Evolutionary conservation across 208 protist species (phyloP).

Genomic region (Endotrypanum monterogeii): DNA sequence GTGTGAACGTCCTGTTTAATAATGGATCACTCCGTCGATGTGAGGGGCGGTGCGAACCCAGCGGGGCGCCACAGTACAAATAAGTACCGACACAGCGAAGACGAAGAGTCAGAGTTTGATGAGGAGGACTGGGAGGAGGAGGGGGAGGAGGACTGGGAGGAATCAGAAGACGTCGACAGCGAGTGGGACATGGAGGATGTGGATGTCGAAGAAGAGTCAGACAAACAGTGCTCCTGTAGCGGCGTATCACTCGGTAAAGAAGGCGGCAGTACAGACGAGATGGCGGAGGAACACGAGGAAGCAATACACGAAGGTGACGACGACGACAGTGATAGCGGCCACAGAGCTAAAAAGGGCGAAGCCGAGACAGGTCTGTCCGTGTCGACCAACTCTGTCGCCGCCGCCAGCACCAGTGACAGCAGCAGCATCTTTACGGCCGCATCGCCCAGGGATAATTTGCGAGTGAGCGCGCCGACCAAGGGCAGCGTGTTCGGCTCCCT

Average conservation of each 20-base stretch:
- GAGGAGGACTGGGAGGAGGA: slow-evolving; percentile 14
- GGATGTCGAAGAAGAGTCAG: slow-evolving; percentile 15
- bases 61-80: neutral
- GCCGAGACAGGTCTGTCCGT: slow-evolving; percentile 1
- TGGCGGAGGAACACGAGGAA: neutral
- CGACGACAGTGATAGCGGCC: neutral
- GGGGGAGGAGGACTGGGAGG: neutral
- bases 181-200: slow-evolving; percentile 13
- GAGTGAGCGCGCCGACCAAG: neutral
- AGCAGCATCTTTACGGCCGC: slow-evolving; percentile 3
- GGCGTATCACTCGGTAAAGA: neutral
- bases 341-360: neutral
- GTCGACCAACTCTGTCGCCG: neutral
- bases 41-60: neutral
- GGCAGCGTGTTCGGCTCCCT: slow-evolving; percentile 5
- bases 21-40: neutral
- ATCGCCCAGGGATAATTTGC: neutral
- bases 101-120: slow-evolving; percentile 20
- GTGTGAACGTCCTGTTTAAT: neutral
- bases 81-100: neutral
- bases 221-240: slow-evolving; percentile 5
- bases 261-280: neutral
- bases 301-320: neutral
- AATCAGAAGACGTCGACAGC: neutral
- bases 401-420: neutral